Conservation (phyloP, 2,329 filamentous ascomycete species). For the Cercospora berteroae region DNA sequence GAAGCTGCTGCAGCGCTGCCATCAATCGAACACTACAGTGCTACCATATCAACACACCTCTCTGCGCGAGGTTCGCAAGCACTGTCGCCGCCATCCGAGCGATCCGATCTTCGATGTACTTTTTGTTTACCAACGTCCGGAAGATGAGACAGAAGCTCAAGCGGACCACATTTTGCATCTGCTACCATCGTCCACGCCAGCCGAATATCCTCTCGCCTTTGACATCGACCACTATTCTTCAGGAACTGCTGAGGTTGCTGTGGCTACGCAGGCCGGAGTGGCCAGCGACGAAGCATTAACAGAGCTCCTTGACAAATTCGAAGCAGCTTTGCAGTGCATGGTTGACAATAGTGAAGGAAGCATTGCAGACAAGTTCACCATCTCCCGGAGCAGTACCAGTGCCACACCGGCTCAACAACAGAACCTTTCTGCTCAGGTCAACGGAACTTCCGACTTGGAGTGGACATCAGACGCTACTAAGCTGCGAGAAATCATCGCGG, state of each 20-base stretch:
- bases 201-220: slow-evolving; percentile 75
- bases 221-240: slow-evolving; percentile 61
- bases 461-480: slow-evolving; percentile 58
- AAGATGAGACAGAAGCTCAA: neutral
- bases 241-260: slow-evolving; percentile 53
- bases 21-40: slow-evolving; percentile 66
- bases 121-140: slow-evolving; percentile 70
- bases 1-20: slow-evolving; percentile 61
- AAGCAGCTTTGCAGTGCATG: slow-evolving; percentile 19
- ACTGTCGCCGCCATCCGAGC: slow-evolving; percentile 59
- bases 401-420: slow-evolving; percentile 3
- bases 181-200: slow-evolving; percentile 48
- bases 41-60: slow-evolving; percentile 76
- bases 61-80: slow-evolving; percentile 76
- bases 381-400: slow-evolving; percentile 6
- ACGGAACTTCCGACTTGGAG: slow-evolving; percentile 45
- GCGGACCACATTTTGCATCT: slow-evolving; percentile 51
- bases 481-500: slow-evolving; percentile 63
- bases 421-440: slow-evolving; percentile 18
- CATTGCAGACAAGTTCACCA: slow-evolving; percentile 15
- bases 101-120: slow-evolving; percentile 71
- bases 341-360: slow-evolving; percentile 5
- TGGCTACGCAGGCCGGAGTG: slow-evolving; percentile 56
- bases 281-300: slow-evolving; percentile 39
- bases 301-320: slow-evolving; percentile 12